Evolutionary conservation across 495 filamentous ascomycete genomes (phyloP), one percentile per base, ranked within the genome.

Genomic region (Penicillium robsamsonii): DNA sequence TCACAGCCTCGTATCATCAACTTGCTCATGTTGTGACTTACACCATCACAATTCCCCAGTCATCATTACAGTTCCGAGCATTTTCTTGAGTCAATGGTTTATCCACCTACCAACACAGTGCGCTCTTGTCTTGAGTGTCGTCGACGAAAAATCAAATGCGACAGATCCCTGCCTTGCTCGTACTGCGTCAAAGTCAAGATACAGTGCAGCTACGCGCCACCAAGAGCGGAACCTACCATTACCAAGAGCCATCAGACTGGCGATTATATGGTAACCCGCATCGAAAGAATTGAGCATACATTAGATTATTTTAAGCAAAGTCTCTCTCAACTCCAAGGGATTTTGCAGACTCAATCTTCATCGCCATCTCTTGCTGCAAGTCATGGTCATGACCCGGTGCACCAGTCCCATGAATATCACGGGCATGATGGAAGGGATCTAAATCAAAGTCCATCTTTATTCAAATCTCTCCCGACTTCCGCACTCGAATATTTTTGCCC

Each of bases 111-210:
- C 9, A 20, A 1, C 7, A 10, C 38, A 10, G 6, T 41, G 38
- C 38, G 38, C 17, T 79, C 80, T 2, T 83, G 79, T 59, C 66
- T 80, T 33, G 79, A 78, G 49, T 83, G 81, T 61, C 65, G 77
- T 12, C 80, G 71, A 11, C 78, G 79, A 46, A 84, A 83, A 65
- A 79, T 84, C 54, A 80, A 76, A 38, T 84, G 80, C 66, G 79
- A 83, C 54, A 75, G 53, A 22, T 60, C 48, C 9, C 61, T 75
- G 35, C 81, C 79, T 8, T 84, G 80, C 59, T 64, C 69, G 17
- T 78, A 77, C 52, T 83, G 81, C 58, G 66, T 79, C 46, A 64
- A 60, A 53, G 56, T 58, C 22, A 55, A 52, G 8, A 57, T 70
- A 5, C 22, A 57, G 25, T 70, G 68, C 54, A 43, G 29, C 13